Base-by-base conservation (phyloP, 2,329 filamentous ascomycete genomes). In the Magnaporthales sp. region DNA sequence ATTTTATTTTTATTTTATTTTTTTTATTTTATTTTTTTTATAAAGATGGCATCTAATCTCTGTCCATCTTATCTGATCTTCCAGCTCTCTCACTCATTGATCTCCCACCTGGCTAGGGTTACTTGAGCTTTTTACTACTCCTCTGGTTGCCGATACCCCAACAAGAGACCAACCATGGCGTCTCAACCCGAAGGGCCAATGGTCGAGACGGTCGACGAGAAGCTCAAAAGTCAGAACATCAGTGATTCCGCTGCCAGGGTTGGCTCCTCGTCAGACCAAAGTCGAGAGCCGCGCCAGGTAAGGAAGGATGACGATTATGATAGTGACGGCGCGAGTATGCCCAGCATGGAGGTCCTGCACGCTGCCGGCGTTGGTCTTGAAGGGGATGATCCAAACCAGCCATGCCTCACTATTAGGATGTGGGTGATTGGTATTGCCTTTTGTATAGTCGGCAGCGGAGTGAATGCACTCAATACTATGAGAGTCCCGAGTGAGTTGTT, bases 401-500 rank as follows among this genome's bases (percentile, higher is more conserved):
- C 74, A 32, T 76, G 74, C 31, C 70, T 76, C n/a, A 81, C 78
- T 0, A 67, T 79, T 5, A 73, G 77, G 19, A 77, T 77, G 74
- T 79, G 77, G 77, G 68, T 71, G 4, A 77, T 79, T 30, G 77
- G 77, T 26, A 73, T 79, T 13, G 71, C 71, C 15, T 78, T 78
- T 56, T 77, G 76, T 13, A 75, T 78, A 2, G 15, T 78, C 2
- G 75, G 77, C 8, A 77, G 75, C 3, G 76, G 68, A 5, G 72
- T 74, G n/a, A 81, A 80, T 67, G 79, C 78, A 26, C 72, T 80
- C 24, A 78, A 80, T 66, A 78, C 76, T 0, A 75, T 81, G 38
- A 46, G 38, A 19, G 9, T 46, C 8, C 38, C 38, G 15, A 46
- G 38, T 46, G 15, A 46, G 38, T n/a, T 46, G 38, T 7, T 8